Percentiles rank a stretch among this genome's conserved stretches.
phyloP scores from a whole-genome alignment of 768 basidiomycete genomes.

The Tylopilus balloui region DNA sequence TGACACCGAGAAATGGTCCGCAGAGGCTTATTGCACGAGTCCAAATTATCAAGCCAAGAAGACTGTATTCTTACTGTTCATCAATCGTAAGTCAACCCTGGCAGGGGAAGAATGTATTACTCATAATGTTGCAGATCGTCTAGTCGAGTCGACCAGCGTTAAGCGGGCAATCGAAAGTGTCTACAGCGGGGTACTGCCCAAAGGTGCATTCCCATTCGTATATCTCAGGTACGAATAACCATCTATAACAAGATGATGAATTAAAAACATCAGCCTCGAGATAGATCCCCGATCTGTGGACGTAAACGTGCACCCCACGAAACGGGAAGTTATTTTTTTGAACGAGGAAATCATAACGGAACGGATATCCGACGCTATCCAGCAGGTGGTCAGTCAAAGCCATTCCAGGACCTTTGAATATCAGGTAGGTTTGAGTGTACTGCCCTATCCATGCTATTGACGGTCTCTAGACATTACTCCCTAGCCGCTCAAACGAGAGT shows the following conservation, averaged over 20 bases:
- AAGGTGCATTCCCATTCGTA: slow-evolving; percentile 86
- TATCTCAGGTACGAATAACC: slow-evolving; percentile 71
- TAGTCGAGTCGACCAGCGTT: slow-evolving; percentile 85
- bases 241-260: neutral
- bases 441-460: neutral
- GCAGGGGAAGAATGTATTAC: neutral
- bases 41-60: slow-evolving; percentile 90
- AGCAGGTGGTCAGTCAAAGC: slow-evolving; percentile 58
- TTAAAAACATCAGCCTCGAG: slow-evolving; percentile 49
- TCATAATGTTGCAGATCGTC: slow-evolving; percentile 56
- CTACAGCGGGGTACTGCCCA: slow-evolving; percentile 82
- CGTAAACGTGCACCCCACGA: slow-evolving; percentile 97
- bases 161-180: slow-evolving; percentile 84
- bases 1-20: slow-evolving; percentile 56
- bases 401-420: slow-evolving; percentile 70
- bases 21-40: slow-evolving; percentile 74
- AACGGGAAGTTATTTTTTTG: slow-evolving; percentile 92
- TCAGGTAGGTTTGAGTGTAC: slow-evolving; percentile 42
- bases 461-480: slow-evolving; percentile 50
- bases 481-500: slow-evolving; percentile 44
- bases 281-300: slow-evolving; percentile 88
- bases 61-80: slow-evolving; percentile 82
- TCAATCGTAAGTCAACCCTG: slow-evolving; percentile 67
- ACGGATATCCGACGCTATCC: slow-evolving; percentile 67
- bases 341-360: slow-evolving; percentile 86